Evolutionary conservation across 306 rosid genomes (phyloP), one percentile per base, ranked within the genome.

Genomic region (Neltuma alba): DNA sequence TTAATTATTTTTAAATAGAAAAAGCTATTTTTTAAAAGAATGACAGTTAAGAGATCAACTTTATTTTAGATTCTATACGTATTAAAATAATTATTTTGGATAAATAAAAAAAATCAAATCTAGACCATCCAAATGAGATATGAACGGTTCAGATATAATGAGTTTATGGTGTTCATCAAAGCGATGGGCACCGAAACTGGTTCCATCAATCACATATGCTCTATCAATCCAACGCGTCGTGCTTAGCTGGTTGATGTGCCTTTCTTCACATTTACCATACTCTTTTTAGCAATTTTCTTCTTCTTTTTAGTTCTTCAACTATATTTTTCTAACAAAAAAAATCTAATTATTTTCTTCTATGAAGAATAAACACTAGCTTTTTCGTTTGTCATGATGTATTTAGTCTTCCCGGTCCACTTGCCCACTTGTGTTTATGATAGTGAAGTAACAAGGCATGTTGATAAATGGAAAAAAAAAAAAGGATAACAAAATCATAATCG

Each of bases 401-500:
- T 66, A 66, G 48, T 37, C 18, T 37, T 66, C 15, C 18, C 31
- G 31, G 2, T 41, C 74, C 45, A 41, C 73, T 68, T 21, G 37
- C 52, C 73, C 73, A 68, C 55, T 41, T 12, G 73, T 23, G 73
- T 40, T 67, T 36, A 23, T 27, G 21, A 28, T 31, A 30, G 40
- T 16, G 15, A 21, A 62, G n/a, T 5, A 44, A 15, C 74, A 13
- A 5, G 38, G 9, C 40, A 45, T 44, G 45, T 48, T 4, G 31
- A 33, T 50, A 9, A 30, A 28, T 0, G 60, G 36, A 65, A 25
- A 30, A 34, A 50, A 52, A 0, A 23, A 50, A 10, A 14, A 75
- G 11, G 28, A 54, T 1, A 70, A 28, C 21, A 58, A 61, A 1
- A 52, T 68, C 54, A 37, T 60, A 70, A 83, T 69, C 70, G 48